phyloP scores from a whole-genome alignment of 2,329 filamentous ascomycete species.

The Podosphaera xanthii region DNA sequence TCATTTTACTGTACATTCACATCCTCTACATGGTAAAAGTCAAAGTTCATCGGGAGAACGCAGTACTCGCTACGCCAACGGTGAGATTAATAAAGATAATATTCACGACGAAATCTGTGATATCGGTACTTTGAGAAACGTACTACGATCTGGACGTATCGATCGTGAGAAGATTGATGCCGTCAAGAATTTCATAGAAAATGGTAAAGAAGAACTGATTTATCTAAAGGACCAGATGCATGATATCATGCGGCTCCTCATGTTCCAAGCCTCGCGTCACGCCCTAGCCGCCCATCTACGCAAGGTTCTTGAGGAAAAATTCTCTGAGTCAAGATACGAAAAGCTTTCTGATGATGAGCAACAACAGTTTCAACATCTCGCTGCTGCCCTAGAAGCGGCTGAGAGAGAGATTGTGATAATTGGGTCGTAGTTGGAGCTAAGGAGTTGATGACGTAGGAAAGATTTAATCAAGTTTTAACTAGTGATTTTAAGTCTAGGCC shows the following conservation, averaged over 20 bases:
- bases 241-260: constrained; percentile 62
- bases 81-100: constrained; percentile 20
- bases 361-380: neutral
- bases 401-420: neutral
- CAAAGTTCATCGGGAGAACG: constrained; percentile 12
- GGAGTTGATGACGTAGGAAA: no score
- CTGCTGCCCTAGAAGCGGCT: neutral
- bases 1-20: constrained; percentile 55
- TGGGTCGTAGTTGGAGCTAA: neutral
- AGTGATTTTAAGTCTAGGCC: no score
- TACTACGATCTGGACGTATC: constrained; percentile 47
- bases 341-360: neutral
- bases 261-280: constrained; percentile 73
- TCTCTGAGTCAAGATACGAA: neutral
- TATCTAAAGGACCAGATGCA: constrained; percentile 57
- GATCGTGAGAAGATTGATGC: constrained; percentile 82
- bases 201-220: constrained; percentile 52
- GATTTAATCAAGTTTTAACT: no score
- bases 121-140: constrained; percentile 37
- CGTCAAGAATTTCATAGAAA: constrained; percentile 57
- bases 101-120: constrained; percentile 32
- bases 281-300: constrained; percentile 51
- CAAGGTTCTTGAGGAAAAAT: constrained; percentile 31
- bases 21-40: constrained; percentile 21
- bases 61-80: constrained; percentile 1